Evolutionary conservation across 139 green algal species (phyloP), one percentile per base, ranked within the genome.

Genomic region (Diplosphaera chodatii): DNA sequence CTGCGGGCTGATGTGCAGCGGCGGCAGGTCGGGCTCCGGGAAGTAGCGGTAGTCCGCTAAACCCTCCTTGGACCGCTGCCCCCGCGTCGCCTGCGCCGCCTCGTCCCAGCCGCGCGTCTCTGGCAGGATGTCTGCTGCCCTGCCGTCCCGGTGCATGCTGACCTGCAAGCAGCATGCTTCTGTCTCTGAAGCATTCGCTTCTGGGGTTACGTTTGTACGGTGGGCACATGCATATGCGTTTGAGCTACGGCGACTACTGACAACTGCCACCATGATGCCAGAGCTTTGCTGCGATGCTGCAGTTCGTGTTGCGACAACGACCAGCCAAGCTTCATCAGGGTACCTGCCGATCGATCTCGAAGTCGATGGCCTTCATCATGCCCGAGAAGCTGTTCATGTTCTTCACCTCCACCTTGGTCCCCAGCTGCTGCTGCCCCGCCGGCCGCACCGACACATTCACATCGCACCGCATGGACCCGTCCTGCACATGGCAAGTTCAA

Each of bases 31-130:
- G 1, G 94, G 94, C 85, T 99, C 94, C 6, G 94, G 93, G 79
- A 99, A 98, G 84, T 98, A 99, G 32, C 94, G 79, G 86, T 99
- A 99, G 77, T 99, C 94, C 6, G 94, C 94, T 63, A 97, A 82
- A 2, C 75, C 94, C 80, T 99, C 94, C 78, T 98, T 99, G 64
- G 79, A 88, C 20, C 93, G 79, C 93, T 97, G 96, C 55, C 75
- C 84, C 74, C 74, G 84, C 15, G 92, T 97, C 65, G 80, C 74
- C 72, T 84, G 70, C 68, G 76, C 85, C 21, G 71, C 82, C 79
- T 99, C 94, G 63, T 99, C 93, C 90, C 90, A 99, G 64, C 97
- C 77, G 34, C 94, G 85, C 23, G 94, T 99, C 82, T 99, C 94
- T 82, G 93, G 87, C 32, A 95, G 83, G 10, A 99, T 91, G 59